Evolutionary conservation across 257 asterid species (phyloP).

Genomic region (Thymus quinquecostatus): DNA sequence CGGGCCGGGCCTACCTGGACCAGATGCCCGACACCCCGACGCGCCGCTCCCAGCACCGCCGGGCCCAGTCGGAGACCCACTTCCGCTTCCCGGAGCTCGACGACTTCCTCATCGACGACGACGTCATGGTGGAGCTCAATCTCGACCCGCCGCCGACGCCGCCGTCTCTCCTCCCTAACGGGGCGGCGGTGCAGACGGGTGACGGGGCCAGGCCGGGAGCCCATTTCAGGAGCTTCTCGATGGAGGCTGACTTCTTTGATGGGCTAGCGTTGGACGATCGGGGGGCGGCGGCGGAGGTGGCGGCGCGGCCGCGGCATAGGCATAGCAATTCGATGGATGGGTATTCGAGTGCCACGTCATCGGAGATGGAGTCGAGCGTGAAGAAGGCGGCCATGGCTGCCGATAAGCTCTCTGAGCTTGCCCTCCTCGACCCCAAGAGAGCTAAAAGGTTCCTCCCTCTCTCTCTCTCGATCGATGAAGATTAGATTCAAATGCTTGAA

Average conservation of each 20-base stretch:
- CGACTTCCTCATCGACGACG: constrained; percentile 65
- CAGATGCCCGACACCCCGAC: constrained; percentile 77
- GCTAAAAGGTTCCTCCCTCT: constrained; percentile 66
- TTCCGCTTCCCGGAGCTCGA: constrained; percentile 68
- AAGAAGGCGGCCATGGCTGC: constrained; percentile 69
- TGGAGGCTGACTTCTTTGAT: constrained; percentile 40
- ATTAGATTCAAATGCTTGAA: no score
- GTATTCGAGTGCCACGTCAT: constrained; percentile 62
- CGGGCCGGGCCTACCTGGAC: constrained; percentile 56
- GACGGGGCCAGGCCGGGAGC: constrained; percentile 28
- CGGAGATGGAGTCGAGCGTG: constrained; percentile 53
- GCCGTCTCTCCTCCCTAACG: constrained; percentile 25
- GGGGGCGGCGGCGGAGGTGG: constrained; percentile 25
- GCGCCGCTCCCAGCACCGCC: constrained; percentile 77
- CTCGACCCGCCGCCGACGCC: constrained; percentile 41
- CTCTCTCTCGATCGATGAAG: no score
- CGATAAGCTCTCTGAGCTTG: constrained; percentile 72
- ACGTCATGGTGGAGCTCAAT: constrained; percentile 52
- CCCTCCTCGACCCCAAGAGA: constrained; percentile 82
- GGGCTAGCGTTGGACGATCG: constrained; percentile 35
- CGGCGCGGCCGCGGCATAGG: constrained; percentile 53
- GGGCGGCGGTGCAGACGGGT: constrained; percentile 32
- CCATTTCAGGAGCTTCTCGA: constrained; percentile 69
- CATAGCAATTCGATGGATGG: constrained; percentile 86
- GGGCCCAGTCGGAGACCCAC: constrained; percentile 75